phyloP scores from a whole-genome alignment of 2,329 filamentous ascomycete genomes.

The Emergomyces pasteurianus region DNA sequence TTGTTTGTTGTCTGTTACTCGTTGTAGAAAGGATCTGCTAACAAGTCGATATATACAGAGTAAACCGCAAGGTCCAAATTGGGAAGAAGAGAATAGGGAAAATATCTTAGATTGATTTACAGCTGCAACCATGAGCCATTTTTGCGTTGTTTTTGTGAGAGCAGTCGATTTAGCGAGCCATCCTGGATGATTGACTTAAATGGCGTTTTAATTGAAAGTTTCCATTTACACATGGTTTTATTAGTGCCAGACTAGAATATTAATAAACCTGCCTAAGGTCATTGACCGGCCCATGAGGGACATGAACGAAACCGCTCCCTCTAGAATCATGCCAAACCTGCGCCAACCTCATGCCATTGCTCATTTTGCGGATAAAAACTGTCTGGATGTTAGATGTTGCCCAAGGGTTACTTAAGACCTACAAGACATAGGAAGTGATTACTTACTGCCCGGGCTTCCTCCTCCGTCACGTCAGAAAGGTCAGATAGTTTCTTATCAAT shows the following conservation, averaged over 20 bases:
- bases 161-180: not conserved
- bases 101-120: constrained; percentile 26
- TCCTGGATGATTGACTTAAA: no score
- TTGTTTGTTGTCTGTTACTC: constrained; percentile 1
- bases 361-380: constrained; percentile 16
- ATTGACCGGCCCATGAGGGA: not conserved
- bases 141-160: not conserved
- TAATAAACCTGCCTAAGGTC: not conserved
- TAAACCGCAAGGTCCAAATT: constrained; percentile 36
- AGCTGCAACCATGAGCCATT: constrained; percentile 1
- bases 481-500: constrained; percentile 54
- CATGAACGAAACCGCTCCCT: not conserved
- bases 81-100: constrained; percentile 36
- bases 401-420: not conserved
- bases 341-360: not conserved
- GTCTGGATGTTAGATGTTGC: constrained; percentile 3
- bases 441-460: constrained; percentile 53
- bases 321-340: not conserved
- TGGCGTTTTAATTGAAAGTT: not conserved
- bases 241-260: not conserved
- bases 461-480: constrained; percentile 52
- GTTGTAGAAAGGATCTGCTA: not conserved
- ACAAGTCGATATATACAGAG: constrained; percentile 14
- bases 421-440: not conserved
- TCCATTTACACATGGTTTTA: no score